Percentiles rank a stretch among this genome's conserved stretches.
These are phyloP conservation scores for Moesziomyces sp. DNA, from an alignment of 1,284 basidiomycete species.

Conservation along the genomic window DNA sequence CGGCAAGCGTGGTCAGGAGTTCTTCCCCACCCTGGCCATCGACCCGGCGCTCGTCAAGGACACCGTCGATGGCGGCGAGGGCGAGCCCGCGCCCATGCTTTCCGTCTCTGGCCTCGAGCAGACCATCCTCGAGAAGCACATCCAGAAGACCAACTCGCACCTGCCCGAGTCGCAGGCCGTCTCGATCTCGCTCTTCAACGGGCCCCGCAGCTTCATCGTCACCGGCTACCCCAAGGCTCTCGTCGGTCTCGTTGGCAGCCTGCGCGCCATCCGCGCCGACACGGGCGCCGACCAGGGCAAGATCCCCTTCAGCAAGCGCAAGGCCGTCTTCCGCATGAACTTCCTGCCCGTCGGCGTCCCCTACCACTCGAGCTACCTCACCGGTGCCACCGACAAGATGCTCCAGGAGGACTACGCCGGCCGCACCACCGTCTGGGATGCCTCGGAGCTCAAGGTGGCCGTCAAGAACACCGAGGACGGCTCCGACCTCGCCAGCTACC, in stretches of 20 bases:
- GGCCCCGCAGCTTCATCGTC: slow-evolving; percentile 88
- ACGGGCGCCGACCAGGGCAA: slow-evolving; percentile 92
- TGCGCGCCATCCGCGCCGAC: slow-evolving; percentile 89
- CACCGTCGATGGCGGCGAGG: slow-evolving; percentile 90
- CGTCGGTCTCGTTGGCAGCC: slow-evolving; percentile 88
- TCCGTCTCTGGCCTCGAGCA: slow-evolving; percentile 84
- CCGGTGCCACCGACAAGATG: slow-evolving; percentile 80
- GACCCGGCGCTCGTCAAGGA: slow-evolving; percentile 89
- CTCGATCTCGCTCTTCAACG: slow-evolving; percentile 89
- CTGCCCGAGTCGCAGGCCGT: slow-evolving; percentile 81
- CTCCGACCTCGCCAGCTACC: slow-evolving; percentile 51
- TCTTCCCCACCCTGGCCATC: slow-evolving; percentile 91
- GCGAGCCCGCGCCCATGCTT: slow-evolving; percentile 91
- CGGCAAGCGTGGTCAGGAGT: slow-evolving; percentile 90
- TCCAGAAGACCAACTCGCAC: slow-evolving; percentile 87
- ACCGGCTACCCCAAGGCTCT: slow-evolving; percentile 92
- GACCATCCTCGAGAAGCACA: slow-evolving; percentile 78
- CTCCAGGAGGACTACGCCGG: slow-evolving; percentile 76
- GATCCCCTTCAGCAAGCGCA: slow-evolving; percentile 90
- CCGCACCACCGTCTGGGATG: slow-evolving; percentile 74
- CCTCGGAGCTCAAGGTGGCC: slow-evolving; percentile 80
- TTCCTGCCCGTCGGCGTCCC: slow-evolving; percentile 95
- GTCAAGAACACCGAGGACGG: slow-evolving; percentile 86
- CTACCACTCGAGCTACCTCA: slow-evolving; percentile 89
- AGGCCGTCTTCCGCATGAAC: slow-evolving; percentile 89